Percentiles rank a stretch among this genome's conserved stretches.
These are phyloP conservation scores for Setaria italica DNA, from an alignment of 202 grass and related monocot genomes.

Conservation along the genomic window DNA sequence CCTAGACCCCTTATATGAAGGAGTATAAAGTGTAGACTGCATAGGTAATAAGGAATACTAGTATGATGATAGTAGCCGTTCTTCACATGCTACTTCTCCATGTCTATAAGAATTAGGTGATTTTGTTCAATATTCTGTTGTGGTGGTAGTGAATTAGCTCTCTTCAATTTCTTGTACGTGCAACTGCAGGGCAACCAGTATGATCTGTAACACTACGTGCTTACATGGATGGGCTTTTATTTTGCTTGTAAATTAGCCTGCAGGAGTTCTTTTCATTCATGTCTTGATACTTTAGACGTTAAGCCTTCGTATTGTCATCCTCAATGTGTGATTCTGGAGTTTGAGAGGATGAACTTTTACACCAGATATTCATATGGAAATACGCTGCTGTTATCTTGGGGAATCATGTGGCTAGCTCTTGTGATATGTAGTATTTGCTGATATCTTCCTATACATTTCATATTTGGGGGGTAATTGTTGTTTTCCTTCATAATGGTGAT, in stretches of 20 bases:
- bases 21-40: neutral
- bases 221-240: neutral
- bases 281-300: neutral
- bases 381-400: neutral
- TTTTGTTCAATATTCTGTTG: neutral
- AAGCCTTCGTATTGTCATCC: neutral
- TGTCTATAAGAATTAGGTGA: neutral
- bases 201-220: neutral
- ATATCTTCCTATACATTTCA: neutral
- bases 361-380: constrained; percentile 1
- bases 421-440: neutral
- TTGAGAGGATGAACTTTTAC: neutral
- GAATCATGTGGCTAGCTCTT: neutral
- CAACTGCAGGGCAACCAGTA: neutral
- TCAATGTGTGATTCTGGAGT: neutral
- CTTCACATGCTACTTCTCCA: constrained; percentile 4
- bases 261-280: too few species aligned
- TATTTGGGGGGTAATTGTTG: neutral
- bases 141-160: neutral
- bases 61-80: neutral
- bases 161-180: neutral
- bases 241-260: neutral
- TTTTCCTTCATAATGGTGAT: neutral
- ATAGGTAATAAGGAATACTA: neutral
- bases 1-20: neutral